Conservation (phyloP, 495 filamentous ascomycete genomes). For the Aspergillus egyptiacus region DNA sequence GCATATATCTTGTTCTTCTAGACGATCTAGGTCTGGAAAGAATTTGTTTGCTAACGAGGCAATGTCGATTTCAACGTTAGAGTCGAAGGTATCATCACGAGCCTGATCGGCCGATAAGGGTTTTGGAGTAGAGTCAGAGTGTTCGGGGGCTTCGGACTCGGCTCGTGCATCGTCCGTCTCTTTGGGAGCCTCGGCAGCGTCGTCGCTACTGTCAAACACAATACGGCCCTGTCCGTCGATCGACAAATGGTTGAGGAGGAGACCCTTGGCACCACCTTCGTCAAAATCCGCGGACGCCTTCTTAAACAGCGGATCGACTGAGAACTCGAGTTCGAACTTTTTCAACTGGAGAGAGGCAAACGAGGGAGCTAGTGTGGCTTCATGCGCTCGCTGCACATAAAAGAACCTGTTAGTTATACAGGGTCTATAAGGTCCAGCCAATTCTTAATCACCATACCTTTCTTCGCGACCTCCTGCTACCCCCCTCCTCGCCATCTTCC, state of each 20-base stretch:
- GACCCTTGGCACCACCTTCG: slow-evolving; percentile 93
- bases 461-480: slow-evolving; percentile 68
- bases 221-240: slow-evolving; percentile 90
- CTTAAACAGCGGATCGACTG: slow-evolving; percentile 96
- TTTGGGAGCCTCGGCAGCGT: slow-evolving; percentile 60
- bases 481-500: slow-evolving; percentile 77
- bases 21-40: slow-evolving; percentile 71
- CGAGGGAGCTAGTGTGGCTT: slow-evolving; percentile 82
- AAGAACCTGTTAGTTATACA: slow-evolving; percentile 12
- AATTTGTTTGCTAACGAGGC: slow-evolving; percentile 65
- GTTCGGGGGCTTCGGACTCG: slow-evolving; percentile 31
- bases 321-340: slow-evolving; percentile 95
- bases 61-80: slow-evolving; percentile 72
- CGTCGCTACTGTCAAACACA: slow-evolving; percentile 97
- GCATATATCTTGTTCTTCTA: slow-evolving; percentile 89
- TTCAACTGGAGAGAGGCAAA: slow-evolving; percentile 88
- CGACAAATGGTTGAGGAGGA: slow-evolving; percentile 88
- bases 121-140: slow-evolving; percentile 17
- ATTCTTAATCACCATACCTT: slow-evolving; percentile 41
- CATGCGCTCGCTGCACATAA: slow-evolving; percentile 67
- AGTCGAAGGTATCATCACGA: slow-evolving; percentile 43
- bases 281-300: slow-evolving; percentile 98
- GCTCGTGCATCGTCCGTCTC: slow-evolving; percentile 42
- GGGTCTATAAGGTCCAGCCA: neutral
- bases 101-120: slow-evolving; percentile 22